Evolutionary conservation across 75 land plant species (phyloP).

Genomic region (Pinus taeda): DNA sequence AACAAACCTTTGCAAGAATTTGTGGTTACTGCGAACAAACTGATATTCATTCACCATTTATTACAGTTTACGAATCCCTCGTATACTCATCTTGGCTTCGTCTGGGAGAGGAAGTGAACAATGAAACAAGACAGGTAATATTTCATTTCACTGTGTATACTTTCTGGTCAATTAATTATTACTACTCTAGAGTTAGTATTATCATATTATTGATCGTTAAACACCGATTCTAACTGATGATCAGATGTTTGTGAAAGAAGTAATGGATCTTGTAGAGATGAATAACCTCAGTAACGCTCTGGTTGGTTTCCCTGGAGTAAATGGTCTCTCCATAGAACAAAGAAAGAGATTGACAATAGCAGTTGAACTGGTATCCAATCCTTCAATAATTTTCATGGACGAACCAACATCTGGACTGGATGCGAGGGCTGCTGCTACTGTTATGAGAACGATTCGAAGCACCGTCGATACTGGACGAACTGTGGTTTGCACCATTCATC

Average conservation of each 20-base stretch:
- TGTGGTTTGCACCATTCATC: no score
- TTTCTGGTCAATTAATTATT: not conserved
- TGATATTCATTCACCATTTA: slow-evolving; percentile 30
- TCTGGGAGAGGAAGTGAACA: slow-evolving; percentile 14
- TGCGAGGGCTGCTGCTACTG: not conserved
- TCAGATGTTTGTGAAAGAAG: slow-evolving; percentile 22
- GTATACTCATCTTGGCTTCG: slow-evolving; percentile 43
- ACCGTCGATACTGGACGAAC: slow-evolving; percentile 19
- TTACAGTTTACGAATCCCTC: slow-evolving; percentile 33
- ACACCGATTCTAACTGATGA: not conserved
- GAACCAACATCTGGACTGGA: no score
- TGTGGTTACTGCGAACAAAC: slow-evolving; percentile 16
- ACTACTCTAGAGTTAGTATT: not conserved
- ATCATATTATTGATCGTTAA: not conserved
- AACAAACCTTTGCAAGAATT: slow-evolving; percentile 26
- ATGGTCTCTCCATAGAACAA: slow-evolving; percentile 24
- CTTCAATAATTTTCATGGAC: not conserved
- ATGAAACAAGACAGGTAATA: slow-evolving; percentile 16
- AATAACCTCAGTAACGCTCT: slow-evolving; percentile 12
- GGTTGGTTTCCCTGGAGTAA: not conserved
- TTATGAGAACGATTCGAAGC: slow-evolving; percentile 19
- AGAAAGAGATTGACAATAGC: slow-evolving; percentile 30
- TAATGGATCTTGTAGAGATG: slow-evolving; percentile 18
- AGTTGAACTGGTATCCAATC: slow-evolving; percentile 24
- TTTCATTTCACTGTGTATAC: not conserved